Base-by-base conservation (phyloP, 805 yeast genomes). In the Nakazawaea ernobii region DNA sequence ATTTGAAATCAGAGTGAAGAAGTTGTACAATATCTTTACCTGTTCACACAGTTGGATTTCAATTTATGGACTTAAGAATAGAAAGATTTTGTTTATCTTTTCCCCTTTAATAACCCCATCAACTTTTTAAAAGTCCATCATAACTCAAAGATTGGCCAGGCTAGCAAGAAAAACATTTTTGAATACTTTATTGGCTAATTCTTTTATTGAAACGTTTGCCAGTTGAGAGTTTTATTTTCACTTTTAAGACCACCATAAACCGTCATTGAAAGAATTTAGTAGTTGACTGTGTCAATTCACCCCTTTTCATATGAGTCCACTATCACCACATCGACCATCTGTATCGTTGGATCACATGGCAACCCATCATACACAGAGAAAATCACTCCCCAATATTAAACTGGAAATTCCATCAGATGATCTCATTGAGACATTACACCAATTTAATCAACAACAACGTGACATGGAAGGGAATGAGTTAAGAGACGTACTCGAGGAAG, bases 361-460 rank as follows among this genome's bases (percentile, higher is more conserved):
- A n/a, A 17, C 28, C 29, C 28, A 15, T 10, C n/a, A 26, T 30
- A 17, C 6, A 10, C 47, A 20, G 17, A 8, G 24, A 8, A 6
- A n/a, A 32, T 20, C 24, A 11, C 24, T 45, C 11, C 48, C 48
- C 35, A 45, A 45, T 39, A 24, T 39, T n/a, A 39, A 39, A 32
- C 43, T 26, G 28, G 49, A 46, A 1, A 40, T 40, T 9, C 44
- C 28, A 14, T 40, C 49, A 8, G 49, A 46, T 30, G 49, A 46
- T 30, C 32, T 46, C 20, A 35, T 46, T 8, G 49, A 46, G 39
- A 46, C 49, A 3, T 35, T 46, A 29, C 42, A 46, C 27, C 49
- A 46, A 26, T 46, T 46, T 32, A 44, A 46, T n/a, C 45, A 46
- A 10, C 38, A 40, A 35, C 49, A 46, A 29, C 28, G 14, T 35